Percentiles rank a stretch among this genome's conserved stretches.
These are phyloP conservation scores for Pseudogymnoascus sp. DNA, from an alignment of 2,329 filamentous ascomycete genomes.

Conservation along the genomic window DNA sequence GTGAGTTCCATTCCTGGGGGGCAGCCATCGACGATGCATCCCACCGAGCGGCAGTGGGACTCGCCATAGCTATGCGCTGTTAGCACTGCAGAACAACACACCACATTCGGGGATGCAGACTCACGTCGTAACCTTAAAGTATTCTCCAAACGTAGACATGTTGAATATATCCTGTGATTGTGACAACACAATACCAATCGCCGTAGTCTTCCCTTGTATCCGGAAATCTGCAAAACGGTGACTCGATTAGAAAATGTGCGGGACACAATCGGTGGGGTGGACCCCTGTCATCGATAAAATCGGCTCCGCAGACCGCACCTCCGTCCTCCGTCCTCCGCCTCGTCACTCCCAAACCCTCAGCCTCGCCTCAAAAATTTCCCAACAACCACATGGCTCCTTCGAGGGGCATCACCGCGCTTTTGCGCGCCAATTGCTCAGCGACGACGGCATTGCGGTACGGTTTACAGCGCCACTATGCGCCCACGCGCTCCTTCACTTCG, in stretches of 20 bases:
- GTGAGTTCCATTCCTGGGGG: conserved; percentile 81
- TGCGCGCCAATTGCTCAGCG: conserved; percentile 10
- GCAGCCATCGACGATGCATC: conserved; percentile 88
- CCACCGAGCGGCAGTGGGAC: conserved; percentile 86
- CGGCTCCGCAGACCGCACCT: conserved; percentile 1
- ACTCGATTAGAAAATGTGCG: conserved; percentile 11
- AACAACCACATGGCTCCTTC: conserved; percentile 23
- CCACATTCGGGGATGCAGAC: conserved; percentile 14
- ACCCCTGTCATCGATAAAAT: conserved; percentile 8
- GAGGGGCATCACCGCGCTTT: conserved; percentile 17
- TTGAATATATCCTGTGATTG: conserved; percentile 11
- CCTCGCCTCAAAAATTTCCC: neutral
- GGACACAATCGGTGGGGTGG: conserved; percentile 4
- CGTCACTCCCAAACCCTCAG: neutral
- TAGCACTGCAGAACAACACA: neutral
- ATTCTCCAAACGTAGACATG: conserved; percentile 83
- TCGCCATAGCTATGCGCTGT: conserved; percentile 53
- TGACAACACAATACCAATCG: conserved; percentile 1
- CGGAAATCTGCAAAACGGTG: conserved; percentile 3
- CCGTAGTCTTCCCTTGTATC: conserved; percentile 1
- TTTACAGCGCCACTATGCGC: neutral
- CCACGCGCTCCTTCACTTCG: neutral
- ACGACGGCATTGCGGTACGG: neutral
- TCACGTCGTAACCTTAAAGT: conserved; percentile 72
- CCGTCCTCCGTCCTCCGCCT: neutral